Base-by-base conservation (phyloP, 2,329 filamentous ascomycete species). In the Blumeria graminis region DNA sequence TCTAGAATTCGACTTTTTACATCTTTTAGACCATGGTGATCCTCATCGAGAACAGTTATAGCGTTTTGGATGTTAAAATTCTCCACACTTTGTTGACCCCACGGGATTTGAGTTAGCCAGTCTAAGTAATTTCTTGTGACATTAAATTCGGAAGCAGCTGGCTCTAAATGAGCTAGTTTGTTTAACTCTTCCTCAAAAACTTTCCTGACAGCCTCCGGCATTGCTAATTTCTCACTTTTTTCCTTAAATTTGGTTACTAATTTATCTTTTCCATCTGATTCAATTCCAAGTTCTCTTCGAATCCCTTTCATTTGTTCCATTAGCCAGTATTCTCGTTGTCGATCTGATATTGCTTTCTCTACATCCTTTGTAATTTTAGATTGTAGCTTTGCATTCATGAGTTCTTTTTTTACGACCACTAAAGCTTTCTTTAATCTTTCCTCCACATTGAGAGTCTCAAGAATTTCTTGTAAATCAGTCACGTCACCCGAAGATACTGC, bases 281-380 rank as follows among this genome's bases (percentile, higher is more conserved):
- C 93, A 56, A 98, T 86, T 22, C 93, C 92, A 53, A 98, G 78
- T 69, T 98, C 92, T 58, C 92, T 79, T 58, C 87, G 84, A 65
- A 98, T 98, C 32, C 89, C 92, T 73, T 96, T 96, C 89, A 98
- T 94, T 69, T 98, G 93, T 70, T 98, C 92, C 87, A 94, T 93
- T 51, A 98, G 73, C 86, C 88, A 96, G 71, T 96, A 98, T 67
- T 98, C 92, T 55, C 92, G 81, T 68, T 98, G 92, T 34, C 90
- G 82, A 71, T 98, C 96, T 64, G 89, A 89, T 56, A 98, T 96
- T 71, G 94, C 95, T 65, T 80, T 87, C 68, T 96, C 92, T 16
- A 98, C 93, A 66, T 98, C 92, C 71, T 95, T 95, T 58, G 85
- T 87, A 58, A 98, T 96, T 74, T 96, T 98, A 57, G 86, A 90